Conservation (phyloP, 2,329 filamentous ascomycete genomes). For the Leptographium wingfieldii region DNA sequence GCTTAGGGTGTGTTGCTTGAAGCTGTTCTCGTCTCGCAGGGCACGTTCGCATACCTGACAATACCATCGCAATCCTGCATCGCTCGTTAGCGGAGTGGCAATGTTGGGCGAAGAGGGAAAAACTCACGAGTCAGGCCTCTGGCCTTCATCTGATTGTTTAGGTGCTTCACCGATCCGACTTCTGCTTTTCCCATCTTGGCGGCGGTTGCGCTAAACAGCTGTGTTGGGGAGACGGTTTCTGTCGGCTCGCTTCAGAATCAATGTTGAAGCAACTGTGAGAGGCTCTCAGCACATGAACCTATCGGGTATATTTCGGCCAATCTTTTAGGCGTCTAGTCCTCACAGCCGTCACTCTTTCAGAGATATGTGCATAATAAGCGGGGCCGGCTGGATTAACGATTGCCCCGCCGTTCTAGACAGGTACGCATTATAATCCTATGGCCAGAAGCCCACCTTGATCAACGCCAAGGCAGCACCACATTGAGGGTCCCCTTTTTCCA, state of each 20-base stretch:
- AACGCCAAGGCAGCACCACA: constrained; percentile 2
- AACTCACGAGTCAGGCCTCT: constrained; percentile 37
- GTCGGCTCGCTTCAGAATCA: background rate
- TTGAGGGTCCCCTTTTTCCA: background rate
- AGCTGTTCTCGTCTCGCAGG: constrained; percentile 71
- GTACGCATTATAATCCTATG: background rate
- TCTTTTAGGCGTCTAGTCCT: background rate
- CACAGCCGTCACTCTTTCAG: too few species aligned
- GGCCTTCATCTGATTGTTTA: constrained; percentile 82
- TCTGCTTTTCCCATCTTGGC: constrained; percentile 80
- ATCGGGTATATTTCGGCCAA: background rate
- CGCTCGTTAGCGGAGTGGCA: background rate
- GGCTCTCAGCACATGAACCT: background rate
- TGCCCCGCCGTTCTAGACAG: constrained; percentile 10
- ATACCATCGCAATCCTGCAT: constrained; percentile 71
- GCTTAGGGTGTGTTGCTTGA: constrained; percentile 75
- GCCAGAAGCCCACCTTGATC: constrained; percentile 1
- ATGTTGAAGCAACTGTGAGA: background rate
- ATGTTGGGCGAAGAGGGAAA: background rate
- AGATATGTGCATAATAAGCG: constrained; percentile 1
- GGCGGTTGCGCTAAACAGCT: background rate
- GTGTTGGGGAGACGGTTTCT: background rate
- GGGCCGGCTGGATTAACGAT: constrained; percentile 12
- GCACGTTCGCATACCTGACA: constrained; percentile 72
- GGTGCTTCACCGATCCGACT: constrained; percentile 78